Evolutionary conservation across 352 stramenopile species (phyloP), one percentile per base, ranked within the genome.

Genomic region (Hyaloperonospora arabidopsidis): DNA sequence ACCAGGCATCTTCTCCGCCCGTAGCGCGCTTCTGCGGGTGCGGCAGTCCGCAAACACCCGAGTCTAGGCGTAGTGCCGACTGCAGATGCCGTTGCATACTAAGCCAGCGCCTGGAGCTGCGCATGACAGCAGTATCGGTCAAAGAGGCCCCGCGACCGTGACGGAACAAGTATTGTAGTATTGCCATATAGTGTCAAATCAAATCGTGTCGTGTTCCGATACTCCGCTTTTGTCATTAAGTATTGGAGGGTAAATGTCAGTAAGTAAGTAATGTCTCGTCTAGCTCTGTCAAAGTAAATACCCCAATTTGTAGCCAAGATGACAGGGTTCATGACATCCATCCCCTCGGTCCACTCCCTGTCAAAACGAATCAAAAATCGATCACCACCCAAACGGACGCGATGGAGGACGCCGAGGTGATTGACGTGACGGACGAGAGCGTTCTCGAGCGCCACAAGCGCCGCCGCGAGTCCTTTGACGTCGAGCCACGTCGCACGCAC

Each of bases 1-100:
- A 95, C 70, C 77, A 90, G 46, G 84, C 82, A 54, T 95, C 86
- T 45, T 95, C 86, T 21, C 86, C 86, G 34, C 81, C 81, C 29
- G 84, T 91, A 10, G 78, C 63, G 44, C 78, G 73, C 57, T 95
- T 95, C 63, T 92, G 76, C 7, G 86, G 81, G 45, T 95, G 85
- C 52, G 85, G 83, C 39, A 95, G 64, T 36, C 74, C 74, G 44
- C 78, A 91, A n/a, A 67, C 76, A 17, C 80, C 76, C 19, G 80
- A 86, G 22, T 86, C 60, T 2, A 91, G 68, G 18, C 65, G 67
- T 40, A 87, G 64, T 12, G 53, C 52, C 4, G 59, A 47, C n/a
- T 43, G 39, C 22, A 57, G 65, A 19, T 67, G 60, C 29, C 50
- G 44, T n/a, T 62, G 48, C n/a, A 63, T 47, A 25, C 56, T 72